Base-by-base conservation (phyloP, 75 land plant species). In the Picea sitchensis region DNA sequence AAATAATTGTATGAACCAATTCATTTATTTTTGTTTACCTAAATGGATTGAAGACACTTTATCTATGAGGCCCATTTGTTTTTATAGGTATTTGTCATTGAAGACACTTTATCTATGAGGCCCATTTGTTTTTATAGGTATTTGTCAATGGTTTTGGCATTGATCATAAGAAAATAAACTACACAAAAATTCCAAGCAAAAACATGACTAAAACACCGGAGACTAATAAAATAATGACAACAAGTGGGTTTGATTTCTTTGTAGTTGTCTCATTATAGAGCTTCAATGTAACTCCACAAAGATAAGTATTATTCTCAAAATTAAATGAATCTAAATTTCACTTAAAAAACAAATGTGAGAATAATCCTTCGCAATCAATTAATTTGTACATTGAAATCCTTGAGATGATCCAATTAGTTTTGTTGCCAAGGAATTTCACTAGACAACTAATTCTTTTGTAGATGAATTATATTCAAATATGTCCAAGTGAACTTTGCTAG, bases 231-330 rank as follows among this genome's bases (percentile, higher is more conserved):
- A 41, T 30, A 18, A 20, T 54, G 21, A 41, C 7, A 44, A 73
- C 41, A n/a, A 73, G 14, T 73, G 26, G 26, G 26, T 26, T 26
- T 44, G 23, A 17, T 21, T 21, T 47, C 54, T 54, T 73, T 2
- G 75, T 56, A 73, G 71, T 26, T 26, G 51, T 5, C 51, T 77
- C 78, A 15, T 20, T 76, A 58, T 79, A 80, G 18, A 9, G 60
- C n/a, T 14, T 61, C 57, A 90, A 81, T 15, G 92, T 91, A 26
- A 32, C 38, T 41, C 92, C 92, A 72, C 87, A 90, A 21, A 90
- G 74, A 11, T 76, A 85, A 5, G 38, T 58, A 23, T 90, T 90
- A 13, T 82, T 84, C n/a, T 77, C 69, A 47, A 90, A 90, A 34
- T 75, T 80, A 20, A 51, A 58, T 1, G 82, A 59, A 36, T 78